Percentiles rank a stretch among this genome's conserved stretches.
phyloP scores from a whole-genome alignment of 192 early-diverging fungal genomes.

The Coemansia sp. region DNA sequence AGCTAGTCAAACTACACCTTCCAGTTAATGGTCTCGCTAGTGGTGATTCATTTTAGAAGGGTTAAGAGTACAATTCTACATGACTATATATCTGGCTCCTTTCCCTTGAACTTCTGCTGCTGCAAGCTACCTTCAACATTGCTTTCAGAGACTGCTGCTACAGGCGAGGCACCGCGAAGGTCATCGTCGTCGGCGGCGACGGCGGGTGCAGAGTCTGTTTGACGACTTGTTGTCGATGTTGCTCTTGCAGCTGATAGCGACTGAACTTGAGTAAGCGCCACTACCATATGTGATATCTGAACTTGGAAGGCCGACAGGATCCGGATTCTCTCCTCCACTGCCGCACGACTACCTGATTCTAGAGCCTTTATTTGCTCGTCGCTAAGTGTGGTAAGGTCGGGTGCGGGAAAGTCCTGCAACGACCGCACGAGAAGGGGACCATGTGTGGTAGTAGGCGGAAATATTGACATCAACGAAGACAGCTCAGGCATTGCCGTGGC shows the following conservation, averaged over 20 bases:
- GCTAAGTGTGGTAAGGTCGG: constrained; percentile 55
- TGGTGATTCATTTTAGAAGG: background rate
- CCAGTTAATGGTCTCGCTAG: background rate
- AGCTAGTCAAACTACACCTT: constrained; percentile 37
- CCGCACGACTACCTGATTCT: constrained; percentile 61
- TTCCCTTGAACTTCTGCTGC: constrained; percentile 16
- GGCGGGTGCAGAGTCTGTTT: background rate
- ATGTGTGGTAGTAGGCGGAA: constrained; percentile 14
- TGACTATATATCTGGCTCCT: constrained; percentile 19
- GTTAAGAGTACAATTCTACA: background rate
- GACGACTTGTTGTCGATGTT: background rate
- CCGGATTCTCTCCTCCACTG: constrained; percentile 66
- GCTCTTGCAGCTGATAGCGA: constrained; percentile 15
- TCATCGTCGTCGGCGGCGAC: background rate
- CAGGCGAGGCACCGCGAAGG: background rate
- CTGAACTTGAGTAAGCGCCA: constrained; percentile 48
- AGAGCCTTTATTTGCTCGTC: constrained; percentile 64
- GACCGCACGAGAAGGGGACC: constrained; percentile 24
- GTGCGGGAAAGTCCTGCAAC: constrained; percentile 41
- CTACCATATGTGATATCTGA: constrained; percentile 61
- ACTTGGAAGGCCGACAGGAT: constrained; percentile 64
- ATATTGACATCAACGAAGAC: constrained; percentile 30
- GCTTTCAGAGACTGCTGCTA: background rate
- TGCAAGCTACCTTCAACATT: background rate
- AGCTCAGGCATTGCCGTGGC: background rate